These are phyloP conservation scores for Exsudoporus frostii DNA, from an alignment of 768 basidiomycete species.

Conservation along the genomic window DNA sequence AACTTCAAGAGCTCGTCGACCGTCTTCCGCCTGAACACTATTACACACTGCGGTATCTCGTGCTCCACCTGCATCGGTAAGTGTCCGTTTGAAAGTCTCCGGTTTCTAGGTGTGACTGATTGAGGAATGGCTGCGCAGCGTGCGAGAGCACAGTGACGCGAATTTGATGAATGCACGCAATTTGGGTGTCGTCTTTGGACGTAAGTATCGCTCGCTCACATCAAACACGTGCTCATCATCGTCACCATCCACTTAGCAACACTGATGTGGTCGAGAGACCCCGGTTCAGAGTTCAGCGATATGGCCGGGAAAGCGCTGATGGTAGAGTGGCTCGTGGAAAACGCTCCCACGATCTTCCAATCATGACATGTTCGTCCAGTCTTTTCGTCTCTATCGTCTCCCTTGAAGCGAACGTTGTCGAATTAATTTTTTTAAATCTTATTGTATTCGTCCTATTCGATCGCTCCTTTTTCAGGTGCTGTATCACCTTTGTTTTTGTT, in stretches of 20 bases:
- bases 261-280: constrained; percentile 85
- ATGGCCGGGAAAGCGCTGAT: constrained; percentile 95
- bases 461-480: neutral
- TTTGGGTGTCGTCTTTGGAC: constrained; percentile 96
- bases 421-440: constrained; percentile 14
- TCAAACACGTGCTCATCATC: neutral
- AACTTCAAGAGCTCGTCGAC: constrained; percentile 65
- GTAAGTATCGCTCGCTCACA: constrained; percentile 47
- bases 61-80: constrained; percentile 86
- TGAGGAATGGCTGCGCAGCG: constrained; percentile 29
- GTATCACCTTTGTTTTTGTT: constrained; percentile 5
- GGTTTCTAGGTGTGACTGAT: neutral
- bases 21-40: constrained; percentile 87
- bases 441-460: constrained; percentile 26
- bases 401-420: neutral
- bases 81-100: constrained; percentile 13
- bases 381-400: neutral
- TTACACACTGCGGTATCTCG: constrained; percentile 73
- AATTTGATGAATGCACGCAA: constrained; percentile 97
- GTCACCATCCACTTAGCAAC: constrained; percentile 58
- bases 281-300: constrained; percentile 88
- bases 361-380: neutral
- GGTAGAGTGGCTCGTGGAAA: constrained; percentile 93
- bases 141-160: constrained; percentile 61
- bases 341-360: constrained; percentile 58